A percentile compares a stretch with the other conserved stretches of the same genome.
Conservation (phyloP, 2,329 filamentous ascomycete genomes). For the Dichotomopilus funicola region DNA sequence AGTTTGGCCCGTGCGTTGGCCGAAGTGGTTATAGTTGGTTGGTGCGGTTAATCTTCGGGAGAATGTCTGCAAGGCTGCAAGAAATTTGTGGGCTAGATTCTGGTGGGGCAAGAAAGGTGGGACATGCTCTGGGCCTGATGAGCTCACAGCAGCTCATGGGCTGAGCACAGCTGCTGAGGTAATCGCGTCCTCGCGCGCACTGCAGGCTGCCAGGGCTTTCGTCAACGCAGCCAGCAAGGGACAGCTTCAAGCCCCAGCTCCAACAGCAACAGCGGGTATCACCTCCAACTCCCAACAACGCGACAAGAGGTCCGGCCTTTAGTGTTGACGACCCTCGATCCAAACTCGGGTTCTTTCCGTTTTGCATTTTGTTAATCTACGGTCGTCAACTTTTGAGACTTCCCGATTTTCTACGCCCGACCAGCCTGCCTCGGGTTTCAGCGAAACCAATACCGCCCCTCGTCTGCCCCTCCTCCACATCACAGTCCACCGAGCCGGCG, state of each 20-base stretch:
- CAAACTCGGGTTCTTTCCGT: background rate
- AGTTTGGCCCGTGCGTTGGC: background rate
- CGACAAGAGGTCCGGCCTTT: background rate
- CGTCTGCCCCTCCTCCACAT: background rate
- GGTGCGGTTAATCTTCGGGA: conserved; percentile 7
- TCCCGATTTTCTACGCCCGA: too few relatives aligned
- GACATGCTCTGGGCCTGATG: background rate
- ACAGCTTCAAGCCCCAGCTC: conserved; percentile 12
- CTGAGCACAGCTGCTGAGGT: conserved; percentile 11
- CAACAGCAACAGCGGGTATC: background rate
- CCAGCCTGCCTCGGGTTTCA: background rate
- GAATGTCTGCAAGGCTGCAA: conserved; percentile 9
- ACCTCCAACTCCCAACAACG: conserved; percentile 10
- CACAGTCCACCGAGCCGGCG: background rate
- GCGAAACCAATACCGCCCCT: conserved; percentile 1
- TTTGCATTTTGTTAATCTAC: background rate
- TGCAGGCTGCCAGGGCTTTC: conserved; percentile 28
- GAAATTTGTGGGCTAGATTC: background rate
- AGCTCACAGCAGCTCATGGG: background rate
- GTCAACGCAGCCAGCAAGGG: conserved; percentile 22
- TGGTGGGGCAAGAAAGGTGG: conserved; percentile 2
- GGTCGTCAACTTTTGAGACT: background rate
- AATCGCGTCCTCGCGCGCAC: conserved; percentile 5
- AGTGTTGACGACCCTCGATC: background rate
- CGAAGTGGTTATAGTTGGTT: background rate